Evolutionary conservation across 306 rosid species (phyloP).

Genomic region (Acacia acuminata): DNA sequence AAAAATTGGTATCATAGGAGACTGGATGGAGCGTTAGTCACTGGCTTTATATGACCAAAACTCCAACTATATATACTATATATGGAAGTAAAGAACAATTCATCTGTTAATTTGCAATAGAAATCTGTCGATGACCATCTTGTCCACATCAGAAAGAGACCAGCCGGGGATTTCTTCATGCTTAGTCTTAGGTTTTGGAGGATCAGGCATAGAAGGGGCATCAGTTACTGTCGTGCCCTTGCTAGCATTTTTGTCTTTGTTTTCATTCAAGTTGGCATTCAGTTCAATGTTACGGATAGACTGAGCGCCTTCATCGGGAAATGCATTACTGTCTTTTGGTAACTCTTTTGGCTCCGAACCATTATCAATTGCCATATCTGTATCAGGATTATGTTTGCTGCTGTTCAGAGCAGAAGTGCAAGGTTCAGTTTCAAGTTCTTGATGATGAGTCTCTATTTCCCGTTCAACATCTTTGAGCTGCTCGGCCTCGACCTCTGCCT

Average conservation of each 20-base stretch:
- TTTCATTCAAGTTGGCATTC: slow-evolving; percentile 49
- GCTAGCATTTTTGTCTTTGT: slow-evolving; percentile 49
- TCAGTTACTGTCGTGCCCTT: neutral
- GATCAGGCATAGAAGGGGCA: slow-evolving; percentile 42
- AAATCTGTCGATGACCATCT: slow-evolving; percentile 93
- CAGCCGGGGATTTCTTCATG: slow-evolving; percentile 83
- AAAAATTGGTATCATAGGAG: too few relatives aligned
- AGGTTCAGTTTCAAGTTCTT: slow-evolving; percentile 61
- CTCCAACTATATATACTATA: too few relatives aligned
- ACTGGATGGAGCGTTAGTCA: too few relatives aligned
- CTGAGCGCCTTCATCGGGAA: slow-evolving; percentile 45
- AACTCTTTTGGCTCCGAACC: slow-evolving; percentile 50
- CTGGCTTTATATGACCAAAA: too few relatives aligned
- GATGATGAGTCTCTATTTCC: slow-evolving; percentile 63
- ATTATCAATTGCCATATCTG: slow-evolving; percentile 36
- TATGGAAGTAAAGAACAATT: too few relatives aligned
- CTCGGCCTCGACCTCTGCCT: slow-evolving; percentile 96
- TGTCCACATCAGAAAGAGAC: slow-evolving; percentile 90
- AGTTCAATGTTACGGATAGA: slow-evolving; percentile 59
- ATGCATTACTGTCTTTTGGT: slow-evolving; percentile 44
- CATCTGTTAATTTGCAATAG: too few relatives aligned
- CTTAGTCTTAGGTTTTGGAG: slow-evolving; percentile 52
- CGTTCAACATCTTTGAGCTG: slow-evolving; percentile 41
- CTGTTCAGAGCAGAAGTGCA: slow-evolving; percentile 57
- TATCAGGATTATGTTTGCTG: slow-evolving; percentile 41